phyloP scores from a whole-genome alignment of 2,329 filamentous ascomycete genomes.

The Arthrobotrys iridis region DNA sequence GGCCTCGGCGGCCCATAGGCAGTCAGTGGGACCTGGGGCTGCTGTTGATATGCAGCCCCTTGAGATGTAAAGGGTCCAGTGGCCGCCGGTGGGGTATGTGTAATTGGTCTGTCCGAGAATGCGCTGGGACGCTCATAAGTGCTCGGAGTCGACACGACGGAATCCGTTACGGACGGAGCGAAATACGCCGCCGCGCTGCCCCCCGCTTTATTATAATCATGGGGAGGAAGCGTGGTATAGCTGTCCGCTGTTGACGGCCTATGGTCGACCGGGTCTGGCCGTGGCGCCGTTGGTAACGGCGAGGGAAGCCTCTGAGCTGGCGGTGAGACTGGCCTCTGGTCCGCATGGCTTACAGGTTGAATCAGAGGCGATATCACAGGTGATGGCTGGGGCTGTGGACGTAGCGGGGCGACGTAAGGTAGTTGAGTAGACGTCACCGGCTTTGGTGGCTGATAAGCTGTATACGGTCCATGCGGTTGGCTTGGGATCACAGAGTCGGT shows the following conservation, averaged over 20 bases:
- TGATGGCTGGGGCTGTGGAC: constrained; percentile 20
- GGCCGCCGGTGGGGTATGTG: constrained; percentile 36
- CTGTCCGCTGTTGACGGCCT: constrained; percentile 3
- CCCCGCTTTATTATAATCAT: background rate
- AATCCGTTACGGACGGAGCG: constrained; percentile 38
- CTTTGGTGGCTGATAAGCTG: constrained; percentile 50
- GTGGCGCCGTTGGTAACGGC: constrained; percentile 17
- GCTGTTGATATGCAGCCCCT: constrained; percentile 35
- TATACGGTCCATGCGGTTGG: constrained; percentile 52
- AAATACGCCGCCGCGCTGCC: constrained; percentile 18
- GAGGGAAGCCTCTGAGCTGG: constrained; percentile 48
- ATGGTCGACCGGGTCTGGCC: background rate
- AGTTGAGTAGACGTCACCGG: constrained; percentile 50
- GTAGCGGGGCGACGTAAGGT: constrained; percentile 37
- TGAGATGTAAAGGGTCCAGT: constrained; percentile 39
- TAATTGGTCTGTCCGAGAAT: constrained; percentile 29
- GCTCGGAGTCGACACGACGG: constrained; percentile 37
- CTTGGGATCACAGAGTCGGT: constrained; percentile 52
- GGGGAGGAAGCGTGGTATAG: constrained; percentile 3
- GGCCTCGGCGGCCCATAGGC: constrained; percentile 26
- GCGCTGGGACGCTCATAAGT: constrained; percentile 33
- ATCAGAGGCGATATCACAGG: constrained; percentile 47
- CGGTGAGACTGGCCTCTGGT: constrained; percentile 45
- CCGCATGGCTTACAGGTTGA: constrained; percentile 25
- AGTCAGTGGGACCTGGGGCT: constrained; percentile 25